Conservation (phyloP, 495 filamentous ascomycete species). For the Aspergillus diversus region DNA sequence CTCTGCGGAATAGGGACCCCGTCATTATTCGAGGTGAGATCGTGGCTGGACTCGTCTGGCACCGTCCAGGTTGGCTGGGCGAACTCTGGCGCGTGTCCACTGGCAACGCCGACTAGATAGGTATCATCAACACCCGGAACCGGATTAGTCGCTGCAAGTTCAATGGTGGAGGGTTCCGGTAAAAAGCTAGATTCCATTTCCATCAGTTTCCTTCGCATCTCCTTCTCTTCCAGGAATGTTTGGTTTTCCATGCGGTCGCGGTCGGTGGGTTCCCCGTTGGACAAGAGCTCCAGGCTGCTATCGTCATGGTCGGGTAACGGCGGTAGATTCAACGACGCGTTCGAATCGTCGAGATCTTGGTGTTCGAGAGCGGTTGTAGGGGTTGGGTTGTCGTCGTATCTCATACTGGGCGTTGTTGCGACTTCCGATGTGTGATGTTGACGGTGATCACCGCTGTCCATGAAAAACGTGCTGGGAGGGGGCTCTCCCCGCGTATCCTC, state of each 20-base stretch:
- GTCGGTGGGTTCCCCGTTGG: constrained; percentile 43
- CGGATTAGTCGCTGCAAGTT: constrained; percentile 34
- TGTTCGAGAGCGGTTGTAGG: constrained; percentile 20
- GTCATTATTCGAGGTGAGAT: constrained; percentile 20
- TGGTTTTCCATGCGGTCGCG: constrained; percentile 47
- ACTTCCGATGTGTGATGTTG: constrained; percentile 24
- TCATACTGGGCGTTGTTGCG: constrained; percentile 18
- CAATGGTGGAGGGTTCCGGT: constrained; percentile 53
- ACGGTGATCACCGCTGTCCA: constrained; percentile 18
- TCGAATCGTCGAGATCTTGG: constrained; percentile 29
- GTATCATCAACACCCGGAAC: constrained; percentile 45
- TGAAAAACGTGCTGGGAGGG: constrained; percentile 29
- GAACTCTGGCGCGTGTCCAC: constrained; percentile 31
- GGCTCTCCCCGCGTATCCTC: constrained; percentile 37
- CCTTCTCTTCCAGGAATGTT: constrained; percentile 62
- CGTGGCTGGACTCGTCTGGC: constrained; percentile 31
- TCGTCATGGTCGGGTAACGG: constrained; percentile 47
- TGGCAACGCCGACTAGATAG: constrained; percentile 42
- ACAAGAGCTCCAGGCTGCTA: constrained; percentile 37
- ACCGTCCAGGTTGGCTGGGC: constrained; percentile 35
- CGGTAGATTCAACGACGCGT: constrained; percentile 34
- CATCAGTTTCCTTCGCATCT: constrained; percentile 72
- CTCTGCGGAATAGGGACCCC: constrained; percentile 53
- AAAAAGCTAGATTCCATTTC: constrained; percentile 90
- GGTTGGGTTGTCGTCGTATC: constrained; percentile 17